Conservation (phyloP, 2,329 filamentous ascomycete species). For the Trichoderma harzianum region DNA sequence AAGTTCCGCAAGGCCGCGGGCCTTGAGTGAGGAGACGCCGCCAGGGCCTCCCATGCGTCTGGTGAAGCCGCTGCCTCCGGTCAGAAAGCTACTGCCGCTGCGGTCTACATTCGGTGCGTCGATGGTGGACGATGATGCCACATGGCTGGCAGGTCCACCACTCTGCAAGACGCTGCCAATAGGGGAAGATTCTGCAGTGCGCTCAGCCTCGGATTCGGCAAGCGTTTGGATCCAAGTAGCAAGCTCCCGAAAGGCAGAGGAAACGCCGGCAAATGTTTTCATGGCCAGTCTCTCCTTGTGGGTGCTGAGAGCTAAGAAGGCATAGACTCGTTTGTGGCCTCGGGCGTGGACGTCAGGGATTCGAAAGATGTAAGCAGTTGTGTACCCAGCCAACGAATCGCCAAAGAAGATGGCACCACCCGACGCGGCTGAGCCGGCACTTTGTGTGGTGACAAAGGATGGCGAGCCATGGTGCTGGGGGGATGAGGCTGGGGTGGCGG, state of each 20-base stretch:
- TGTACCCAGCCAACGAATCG: constrained; percentile 62
- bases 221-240: constrained; percentile 64
- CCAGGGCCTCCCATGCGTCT: constrained; percentile 57
- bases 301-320: constrained; percentile 62
- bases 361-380: constrained; percentile 67
- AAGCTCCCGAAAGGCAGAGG: constrained; percentile 60
- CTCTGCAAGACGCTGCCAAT: constrained; percentile 40
- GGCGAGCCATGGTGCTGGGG: constrained; percentile 39
- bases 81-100: constrained; percentile 54
- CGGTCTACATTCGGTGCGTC: constrained; percentile 36
- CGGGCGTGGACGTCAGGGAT: constrained; percentile 66
- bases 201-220: constrained; percentile 61
- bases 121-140: constrained; percentile 27
- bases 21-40: constrained; percentile 53
- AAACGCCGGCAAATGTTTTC: constrained; percentile 62
- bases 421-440: constrained; percentile 52
- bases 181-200: constrained; percentile 44
- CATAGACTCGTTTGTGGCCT: constrained; percentile 66
- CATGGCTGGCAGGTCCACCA: neutral
- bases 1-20: constrained; percentile 61
- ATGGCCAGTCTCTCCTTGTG: constrained; percentile 63
- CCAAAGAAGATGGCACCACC: constrained; percentile 68
- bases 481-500: constrained; percentile 38
- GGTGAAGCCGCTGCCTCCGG: constrained; percentile 54
- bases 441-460: constrained; percentile 53